Evolutionary conservation across 768 basidiomycete genomes (phyloP).

Genomic region (Piloderma croceum): DNA sequence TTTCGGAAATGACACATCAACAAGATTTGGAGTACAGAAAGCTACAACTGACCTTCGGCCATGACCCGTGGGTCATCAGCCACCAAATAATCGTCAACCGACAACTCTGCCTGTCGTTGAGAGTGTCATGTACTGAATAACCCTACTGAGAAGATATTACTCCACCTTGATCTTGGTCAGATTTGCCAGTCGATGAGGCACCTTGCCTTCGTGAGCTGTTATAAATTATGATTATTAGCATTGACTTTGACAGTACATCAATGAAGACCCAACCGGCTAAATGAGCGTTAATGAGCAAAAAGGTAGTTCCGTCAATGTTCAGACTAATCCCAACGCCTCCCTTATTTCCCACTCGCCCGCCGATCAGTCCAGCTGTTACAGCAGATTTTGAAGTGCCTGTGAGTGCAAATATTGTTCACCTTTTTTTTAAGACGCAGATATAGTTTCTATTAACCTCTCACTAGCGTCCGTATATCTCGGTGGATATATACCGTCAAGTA

Average conservation of each 20-base stretch:
- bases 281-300: constrained; percentile 90
- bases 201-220: constrained; percentile 70
- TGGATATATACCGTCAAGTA: constrained; percentile 75
- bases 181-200: constrained; percentile 79
- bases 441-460: constrained; percentile 43
- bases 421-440: neutral
- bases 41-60: constrained; percentile 55
- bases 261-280: constrained; percentile 56
- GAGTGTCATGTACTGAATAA: neutral
- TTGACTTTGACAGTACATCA: neutral
- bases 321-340: constrained; percentile 88
- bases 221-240: constrained; percentile 2
- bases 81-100: constrained; percentile 71
- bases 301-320: constrained; percentile 72
- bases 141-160: neutral
- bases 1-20: constrained; percentile 9
- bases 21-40: constrained; percentile 2
- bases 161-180: constrained; percentile 81
- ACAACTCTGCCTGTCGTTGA: constrained; percentile 54
- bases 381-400: constrained; percentile 71
- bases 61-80: constrained; percentile 56
- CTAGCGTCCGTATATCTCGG: constrained; percentile 57
- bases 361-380: constrained; percentile 86
- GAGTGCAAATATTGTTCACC: constrained; percentile 5
- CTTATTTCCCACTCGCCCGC: constrained; percentile 90